Evolutionary conservation across 257 asterid species (phyloP), one percentile per base, ranked within the genome.

Genomic region (Perilla frutescens): DNA sequence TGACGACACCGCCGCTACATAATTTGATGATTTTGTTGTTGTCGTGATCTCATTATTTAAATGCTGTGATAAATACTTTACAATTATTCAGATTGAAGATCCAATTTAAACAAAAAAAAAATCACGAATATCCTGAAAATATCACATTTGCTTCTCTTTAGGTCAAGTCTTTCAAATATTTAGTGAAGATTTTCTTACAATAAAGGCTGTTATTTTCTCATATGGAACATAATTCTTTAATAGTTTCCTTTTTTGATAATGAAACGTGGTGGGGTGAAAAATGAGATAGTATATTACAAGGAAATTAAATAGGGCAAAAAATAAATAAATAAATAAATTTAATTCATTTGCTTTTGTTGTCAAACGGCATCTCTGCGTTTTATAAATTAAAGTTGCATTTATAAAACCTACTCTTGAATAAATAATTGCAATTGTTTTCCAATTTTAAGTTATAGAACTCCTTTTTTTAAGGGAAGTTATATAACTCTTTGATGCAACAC

Each of bases 301-400:
- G 66, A 49, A 68, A 39, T 39, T 20, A 20, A 20, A 20, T 20
- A 1, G 26, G 26, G 26, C 26, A 20, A 20, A 20, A 20, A 20
- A 20, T n/a, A n/a, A n/a, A n/a, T n/a, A n/a, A 20, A 20, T 20
- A 20, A 20, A 20, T 39, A 3, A 0, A 1, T 39, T 39, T 3
- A 39, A 3, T 3, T 1, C 43, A 39, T 39, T 39, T 39, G 6
- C 43, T 39, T 39, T 39, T 39, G 43, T 39, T 39, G 43, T 39
- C 43, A 39, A 40, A 40, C 5, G 44, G 44, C 44, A 55, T 74
- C 75, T 85, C 45, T 78, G 43, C 20, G 40, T 29, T 56, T 56
- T 56, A 56, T 39, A 39, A 56, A 37, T 37, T 37, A 39, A 20
- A 20, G 26, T 20, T 20, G 26, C 26, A 20, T 20, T 20, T 20